Evolutionary conservation across 495 filamentous ascomycete genomes (phyloP).

Genomic region (Apiosordaria backusii): DNA sequence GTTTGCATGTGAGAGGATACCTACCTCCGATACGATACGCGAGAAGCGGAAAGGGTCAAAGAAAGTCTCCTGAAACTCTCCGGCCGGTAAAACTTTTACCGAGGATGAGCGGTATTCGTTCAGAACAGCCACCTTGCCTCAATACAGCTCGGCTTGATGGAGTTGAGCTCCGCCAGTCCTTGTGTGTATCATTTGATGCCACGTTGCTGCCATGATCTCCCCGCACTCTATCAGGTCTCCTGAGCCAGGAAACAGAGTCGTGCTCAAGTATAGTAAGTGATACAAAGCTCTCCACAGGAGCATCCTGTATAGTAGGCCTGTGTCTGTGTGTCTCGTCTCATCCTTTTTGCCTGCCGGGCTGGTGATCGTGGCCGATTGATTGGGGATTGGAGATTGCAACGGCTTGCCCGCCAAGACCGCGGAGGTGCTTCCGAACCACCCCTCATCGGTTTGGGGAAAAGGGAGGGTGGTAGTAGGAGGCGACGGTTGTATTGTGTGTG

Average conservation of each 20-base stretch:
- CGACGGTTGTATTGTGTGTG: not conserved
- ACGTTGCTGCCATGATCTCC: not conserved
- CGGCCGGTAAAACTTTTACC: not conserved
- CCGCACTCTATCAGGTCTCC: not conserved
- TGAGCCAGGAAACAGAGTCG: not conserved
- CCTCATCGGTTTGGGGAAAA: not conserved
- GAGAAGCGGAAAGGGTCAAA: not conserved
- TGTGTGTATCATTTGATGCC: not conserved
- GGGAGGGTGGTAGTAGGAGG: not conserved
- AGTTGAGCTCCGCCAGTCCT: not conserved
- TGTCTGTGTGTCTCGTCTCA: not conserved
- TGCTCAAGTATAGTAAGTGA: not conserved
- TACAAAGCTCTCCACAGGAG: not conserved
- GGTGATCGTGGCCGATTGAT: not conserved
- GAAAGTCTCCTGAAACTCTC: not conserved
- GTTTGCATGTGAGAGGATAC: not conserved
- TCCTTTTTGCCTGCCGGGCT: not conserved
- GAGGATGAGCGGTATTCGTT: not conserved
- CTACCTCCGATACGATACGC: not conserved
- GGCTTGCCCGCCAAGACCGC: not conserved
- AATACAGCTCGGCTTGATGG: not conserved
- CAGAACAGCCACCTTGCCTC: not conserved
- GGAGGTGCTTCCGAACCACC: not conserved
- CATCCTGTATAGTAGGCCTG: not conserved
- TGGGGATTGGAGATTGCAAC: not conserved